These are phyloP conservation scores for Diaporthe nobilis DNA, from an alignment of 2,329 filamentous ascomycete genomes.

Conservation along the genomic window DNA sequence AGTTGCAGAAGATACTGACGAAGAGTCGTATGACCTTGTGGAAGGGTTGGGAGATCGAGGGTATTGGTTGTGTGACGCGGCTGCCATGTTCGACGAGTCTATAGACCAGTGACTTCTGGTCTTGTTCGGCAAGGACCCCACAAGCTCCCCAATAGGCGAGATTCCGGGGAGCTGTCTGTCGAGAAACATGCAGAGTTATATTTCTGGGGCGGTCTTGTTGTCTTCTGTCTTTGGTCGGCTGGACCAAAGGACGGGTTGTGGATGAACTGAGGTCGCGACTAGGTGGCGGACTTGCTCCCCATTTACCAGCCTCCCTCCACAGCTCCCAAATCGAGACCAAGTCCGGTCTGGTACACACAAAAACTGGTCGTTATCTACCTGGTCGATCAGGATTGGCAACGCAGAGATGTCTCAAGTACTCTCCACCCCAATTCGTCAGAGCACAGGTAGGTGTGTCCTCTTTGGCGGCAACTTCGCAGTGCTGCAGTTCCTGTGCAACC, in stretches of 20 bases:
- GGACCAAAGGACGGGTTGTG: slow-evolving; percentile 11
- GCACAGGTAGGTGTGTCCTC: slow-evolving; percentile 30
- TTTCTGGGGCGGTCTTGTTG: slow-evolving; percentile 36
- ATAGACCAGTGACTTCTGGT: slow-evolving; percentile 51
- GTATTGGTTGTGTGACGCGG: slow-evolving; percentile 70
- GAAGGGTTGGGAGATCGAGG: slow-evolving; percentile 74
- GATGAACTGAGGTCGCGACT: slow-evolving; percentile 14
- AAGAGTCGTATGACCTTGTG: slow-evolving; percentile 74
- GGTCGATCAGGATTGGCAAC: slow-evolving; percentile 68
- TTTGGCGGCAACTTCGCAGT: slow-evolving; percentile 40
- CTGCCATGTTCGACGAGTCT: slow-evolving; percentile 65
- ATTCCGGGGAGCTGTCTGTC: slow-evolving; percentile 54
- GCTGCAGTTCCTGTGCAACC: slow-evolving; percentile 41
- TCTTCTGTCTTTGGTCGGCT: slow-evolving; percentile 22
- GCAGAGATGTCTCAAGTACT: slow-evolving; percentile 60
- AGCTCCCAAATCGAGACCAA: slow-evolving; percentile 33
- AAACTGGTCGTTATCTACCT: slow-evolving; percentile 38
- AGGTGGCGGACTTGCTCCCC: slow-evolving; percentile 14
- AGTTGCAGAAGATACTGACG: slow-evolving; percentile 73
- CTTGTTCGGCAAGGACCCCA: slow-evolving; percentile 54
- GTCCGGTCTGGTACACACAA: slow-evolving; percentile 33
- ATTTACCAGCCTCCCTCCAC: slow-evolving; percentile 37
- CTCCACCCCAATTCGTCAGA: slow-evolving; percentile 31
- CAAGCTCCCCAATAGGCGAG: slow-evolving; percentile 56
- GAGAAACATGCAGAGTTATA: slow-evolving; percentile 56